Percentiles rank a stretch among this genome's conserved stretches.
Evolutionary conservation across 306 rosid species (phyloP).

Genomic region (Lathyrus sativus): DNA sequence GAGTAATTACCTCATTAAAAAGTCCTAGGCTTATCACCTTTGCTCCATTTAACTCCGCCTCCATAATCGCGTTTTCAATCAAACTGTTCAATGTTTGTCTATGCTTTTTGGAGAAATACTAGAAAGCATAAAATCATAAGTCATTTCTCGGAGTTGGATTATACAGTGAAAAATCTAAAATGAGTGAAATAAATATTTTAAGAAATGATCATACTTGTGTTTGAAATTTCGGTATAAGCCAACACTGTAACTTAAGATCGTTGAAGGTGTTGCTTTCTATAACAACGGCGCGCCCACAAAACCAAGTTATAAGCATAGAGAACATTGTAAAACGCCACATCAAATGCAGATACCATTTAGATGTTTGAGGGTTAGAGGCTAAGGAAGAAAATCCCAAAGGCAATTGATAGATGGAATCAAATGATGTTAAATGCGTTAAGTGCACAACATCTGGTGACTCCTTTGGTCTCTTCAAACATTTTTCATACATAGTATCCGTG

Average conservation of each 20-base stretch:
- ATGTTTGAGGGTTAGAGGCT: conserved; percentile 54
- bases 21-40: conserved; percentile 48
- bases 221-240: conserved; percentile 65
- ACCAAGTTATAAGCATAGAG: conserved; percentile 45
- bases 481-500: conserved; percentile 46
- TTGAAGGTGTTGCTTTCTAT: conserved; percentile 59
- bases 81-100: conserved; percentile 31
- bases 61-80: conserved; percentile 46
- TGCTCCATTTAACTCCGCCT: conserved; percentile 40
- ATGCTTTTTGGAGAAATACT: conserved; percentile 45
- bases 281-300: conserved; percentile 44
- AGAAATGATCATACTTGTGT: conserved; percentile 48
- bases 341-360: conserved; percentile 50
- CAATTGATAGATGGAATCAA: conserved; percentile 60
- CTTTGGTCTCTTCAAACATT: conserved; percentile 42
- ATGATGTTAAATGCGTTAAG: conserved; percentile 63
- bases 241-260: conserved; percentile 54
- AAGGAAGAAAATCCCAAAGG: conserved; percentile 58
- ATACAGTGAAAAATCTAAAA: too few relatives aligned
- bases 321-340: conserved; percentile 68
- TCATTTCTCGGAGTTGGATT: too few relatives aligned
- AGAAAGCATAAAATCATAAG: background rate
- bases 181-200: too few relatives aligned
- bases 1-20: conserved; percentile 45
- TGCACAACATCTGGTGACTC: conserved; percentile 55